Conservation (phyloP, 306 rosid genomes). For the Prosopis cineraria region DNA sequence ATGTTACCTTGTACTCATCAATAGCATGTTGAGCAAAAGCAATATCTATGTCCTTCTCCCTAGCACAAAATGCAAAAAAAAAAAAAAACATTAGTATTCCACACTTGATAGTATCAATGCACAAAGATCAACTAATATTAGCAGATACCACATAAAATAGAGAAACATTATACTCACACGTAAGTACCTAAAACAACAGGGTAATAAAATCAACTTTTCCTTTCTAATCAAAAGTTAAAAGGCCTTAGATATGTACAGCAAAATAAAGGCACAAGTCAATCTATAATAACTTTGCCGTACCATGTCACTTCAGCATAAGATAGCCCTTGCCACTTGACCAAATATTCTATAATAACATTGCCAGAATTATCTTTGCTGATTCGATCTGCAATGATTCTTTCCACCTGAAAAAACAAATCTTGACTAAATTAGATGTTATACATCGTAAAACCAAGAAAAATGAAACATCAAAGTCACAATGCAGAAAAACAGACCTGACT, state of each 20-base stretch:
- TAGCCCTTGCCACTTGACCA: slow-evolving; percentile 98
- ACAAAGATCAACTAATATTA: neutral
- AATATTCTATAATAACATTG: slow-evolving; percentile 81
- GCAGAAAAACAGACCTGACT: slow-evolving; percentile 77
- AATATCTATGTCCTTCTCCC: slow-evolving; percentile 97
- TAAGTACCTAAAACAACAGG: neutral
- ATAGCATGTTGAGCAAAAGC: slow-evolving; percentile 94
- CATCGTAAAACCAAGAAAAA: neutral
- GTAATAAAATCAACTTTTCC: slow-evolving; percentile 19
- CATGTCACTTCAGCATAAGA: slow-evolving; percentile 99
- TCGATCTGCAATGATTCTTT: slow-evolving; percentile 90
- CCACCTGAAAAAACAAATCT: slow-evolving; percentile 61
- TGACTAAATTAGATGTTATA: slow-evolving; percentile 26
- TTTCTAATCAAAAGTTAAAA: slow-evolving; percentile 22
- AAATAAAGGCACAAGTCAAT: slow-evolving; percentile 13
- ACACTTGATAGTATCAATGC: slow-evolving; percentile 22
- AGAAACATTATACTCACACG: neutral
- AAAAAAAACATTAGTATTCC: slow-evolving; percentile 34
- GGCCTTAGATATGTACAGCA: neutral
- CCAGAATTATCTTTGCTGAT: slow-evolving; percentile 76
- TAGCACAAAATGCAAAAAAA: slow-evolving; percentile 37
- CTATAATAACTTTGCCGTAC: slow-evolving; percentile 46
- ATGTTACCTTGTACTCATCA: slow-evolving; percentile 88
- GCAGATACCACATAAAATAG: neutral
- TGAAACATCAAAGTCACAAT: slow-evolving; percentile 10